phyloP scores from a whole-genome alignment of 306 rosid species.

The Corylus avellana region DNA sequence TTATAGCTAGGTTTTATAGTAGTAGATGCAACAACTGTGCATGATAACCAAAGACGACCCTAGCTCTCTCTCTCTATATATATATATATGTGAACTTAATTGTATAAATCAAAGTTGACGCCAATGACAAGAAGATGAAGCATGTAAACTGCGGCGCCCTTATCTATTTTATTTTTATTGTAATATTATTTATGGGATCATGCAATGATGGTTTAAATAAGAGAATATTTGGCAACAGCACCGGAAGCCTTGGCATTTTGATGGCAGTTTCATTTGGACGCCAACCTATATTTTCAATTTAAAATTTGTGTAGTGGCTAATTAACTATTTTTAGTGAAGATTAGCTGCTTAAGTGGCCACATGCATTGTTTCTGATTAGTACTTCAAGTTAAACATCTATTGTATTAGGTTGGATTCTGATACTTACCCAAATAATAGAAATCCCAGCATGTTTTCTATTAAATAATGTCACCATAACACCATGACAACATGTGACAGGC shows the following conservation, averaged over 20 bases:
- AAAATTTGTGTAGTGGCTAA: constrained; percentile 31
- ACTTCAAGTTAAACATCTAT: constrained; percentile 30
- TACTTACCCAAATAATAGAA: constrained; percentile 23
- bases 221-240: constrained; percentile 19
- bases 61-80: too few species aligned
- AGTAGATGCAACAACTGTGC: too few species aligned
- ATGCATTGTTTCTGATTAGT: constrained; percentile 38
- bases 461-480: constrained; percentile 34
- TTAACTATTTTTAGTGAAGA: constrained; percentile 34
- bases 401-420: constrained; percentile 34
- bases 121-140: not conserved
- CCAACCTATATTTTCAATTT: constrained; percentile 43
- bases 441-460: constrained; percentile 38
- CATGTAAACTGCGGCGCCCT: constrained; percentile 31
- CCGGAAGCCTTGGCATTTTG: constrained; percentile 52
- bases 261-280: constrained; percentile 40
- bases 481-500: constrained; percentile 44
- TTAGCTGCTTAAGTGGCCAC: constrained; percentile 54
- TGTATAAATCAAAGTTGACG: constrained; percentile 28
- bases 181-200: constrained; percentile 49
- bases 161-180: not conserved
- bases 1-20: too few species aligned
- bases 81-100: not conserved
- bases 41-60: too few species aligned
- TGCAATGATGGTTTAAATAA: constrained; percentile 38